Percentiles rank a stretch among this genome's conserved stretches.
Conservation (phyloP, 306 rosid species). For the Castanea sativa region DNA sequence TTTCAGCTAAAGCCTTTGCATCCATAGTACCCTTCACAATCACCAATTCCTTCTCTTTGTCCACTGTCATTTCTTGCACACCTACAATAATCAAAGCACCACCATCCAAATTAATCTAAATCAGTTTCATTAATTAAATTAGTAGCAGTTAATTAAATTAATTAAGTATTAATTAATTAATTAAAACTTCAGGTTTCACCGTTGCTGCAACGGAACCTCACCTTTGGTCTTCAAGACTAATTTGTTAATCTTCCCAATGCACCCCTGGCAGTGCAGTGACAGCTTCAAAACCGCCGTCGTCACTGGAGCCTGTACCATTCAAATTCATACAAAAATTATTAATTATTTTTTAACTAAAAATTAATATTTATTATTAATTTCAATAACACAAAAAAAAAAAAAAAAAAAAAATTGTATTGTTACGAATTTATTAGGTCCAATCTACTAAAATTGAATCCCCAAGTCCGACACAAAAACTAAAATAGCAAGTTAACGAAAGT, state of each 20-base stretch:
- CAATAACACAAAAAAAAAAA: neutral
- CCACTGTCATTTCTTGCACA: conserved; percentile 37
- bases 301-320: conserved; percentile 45
- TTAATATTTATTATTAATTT: neutral
- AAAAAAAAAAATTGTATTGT: neutral
- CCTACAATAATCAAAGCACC: conserved; percentile 34
- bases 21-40: conserved; percentile 70
- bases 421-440: no score
- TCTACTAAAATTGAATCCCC: neutral
- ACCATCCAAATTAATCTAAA: neutral
- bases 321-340: neutral
- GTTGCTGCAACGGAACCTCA: conserved; percentile 8
- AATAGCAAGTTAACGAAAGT: neutral
- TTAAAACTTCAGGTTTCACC: no score
- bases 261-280: conserved; percentile 63
- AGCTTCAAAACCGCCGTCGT: conserved; percentile 66
- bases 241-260: conserved; percentile 45
- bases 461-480: neutral
- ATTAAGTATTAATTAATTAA: neutral
- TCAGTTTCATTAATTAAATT: neutral
- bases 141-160: no score
- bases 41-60: conserved; percentile 53
- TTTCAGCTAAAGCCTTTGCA: conserved; percentile 42
- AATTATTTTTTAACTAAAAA: neutral
- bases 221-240: conserved; percentile 51